Percentiles rank a stretch among this genome's conserved stretches.
phyloP scores from a whole-genome alignment of 176 grass and related monocot species.

The Leersia perrieri region DNA sequence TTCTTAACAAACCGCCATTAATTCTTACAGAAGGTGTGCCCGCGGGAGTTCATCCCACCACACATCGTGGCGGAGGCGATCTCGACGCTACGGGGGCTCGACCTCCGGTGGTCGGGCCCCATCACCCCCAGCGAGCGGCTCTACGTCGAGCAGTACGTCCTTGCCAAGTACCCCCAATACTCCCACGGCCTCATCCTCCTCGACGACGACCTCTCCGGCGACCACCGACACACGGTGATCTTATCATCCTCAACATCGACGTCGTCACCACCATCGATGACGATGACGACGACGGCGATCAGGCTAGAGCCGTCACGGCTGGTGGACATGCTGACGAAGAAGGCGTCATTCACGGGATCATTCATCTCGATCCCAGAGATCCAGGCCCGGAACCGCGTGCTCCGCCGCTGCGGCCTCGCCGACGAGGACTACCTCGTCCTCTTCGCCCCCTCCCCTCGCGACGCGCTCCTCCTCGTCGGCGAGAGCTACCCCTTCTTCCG shows the following conservation, averaged over 20 bases:
- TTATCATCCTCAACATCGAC: too few relatives aligned
- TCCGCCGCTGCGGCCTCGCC: constrained; percentile 54
- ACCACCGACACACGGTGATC: not conserved
- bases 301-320: constrained; percentile 60
- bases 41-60: constrained; percentile 60
- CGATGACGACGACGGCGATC: not conserved
- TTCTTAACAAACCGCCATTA: not conserved
- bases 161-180: constrained; percentile 77
- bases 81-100: constrained; percentile 59
- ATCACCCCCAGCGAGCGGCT: constrained; percentile 61
- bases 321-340: constrained; percentile 62
- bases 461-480: constrained; percentile 60
- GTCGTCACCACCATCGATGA: too few relatives aligned
- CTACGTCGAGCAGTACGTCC: constrained; percentile 69
- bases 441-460: constrained; percentile 47
- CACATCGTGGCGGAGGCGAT: constrained; percentile 75
- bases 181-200: constrained; percentile 69
- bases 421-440: constrained; percentile 69
- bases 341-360: constrained; percentile 55
- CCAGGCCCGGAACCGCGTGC: constrained; percentile 60
- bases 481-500: constrained; percentile 78
- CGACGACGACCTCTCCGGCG: constrained; percentile 4
- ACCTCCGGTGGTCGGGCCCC: constrained; percentile 74
- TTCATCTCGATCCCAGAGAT: constrained; percentile 79
- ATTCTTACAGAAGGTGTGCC: constrained; percentile 59